Base-by-base conservation (phyloP, 2,329 filamentous ascomycete species). In the Diplodia intermedia region DNA sequence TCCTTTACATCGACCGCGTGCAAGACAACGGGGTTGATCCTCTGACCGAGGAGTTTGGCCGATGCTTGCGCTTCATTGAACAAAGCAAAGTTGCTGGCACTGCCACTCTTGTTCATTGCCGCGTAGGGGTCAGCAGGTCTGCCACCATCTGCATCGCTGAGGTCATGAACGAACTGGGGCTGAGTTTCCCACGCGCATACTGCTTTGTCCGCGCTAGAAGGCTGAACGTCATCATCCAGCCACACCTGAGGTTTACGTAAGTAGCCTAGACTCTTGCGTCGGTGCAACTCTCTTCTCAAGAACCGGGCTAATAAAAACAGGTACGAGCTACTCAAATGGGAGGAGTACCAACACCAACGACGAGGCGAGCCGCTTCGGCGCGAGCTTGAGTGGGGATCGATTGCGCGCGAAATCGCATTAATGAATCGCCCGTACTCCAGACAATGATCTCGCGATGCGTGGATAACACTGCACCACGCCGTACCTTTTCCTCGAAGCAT, bases 111-210 rank as follows among this genome's bases (percentile, higher is more conserved):
- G 95, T 99, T 18, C 95, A 99, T 78, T 99, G 95, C 78, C 90
- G 95, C 20, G 95, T 99, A 8, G 95, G 95, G 57, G 95, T 99
- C 66, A 97, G 94, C 62, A 88, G 95, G 63, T 97, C 93, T 70
- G 95, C 95, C 14, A 99, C 94, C 1, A 97, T 99, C 70, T 98
- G 95, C 78, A 99, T 99, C 74, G 95, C 95, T n/a, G 94, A 98
- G 79, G 93, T 98, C 43, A 99, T 99, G 95, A 89, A 90, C 43
- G 85, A 90, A 31, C 80, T 93, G 73, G 85, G 88, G 26, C 82
- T 97, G 71, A 95, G 93, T 0, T 94, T 98, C 73, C 93, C 95
- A 14, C 87, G 92, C 67, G 95, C 95, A 69, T 99, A 99, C 79
- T 98, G 95, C 79, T 98, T 94, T 78, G 95, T 99, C 47, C 90